These are phyloP conservation scores for Capronia coronata DNA, from an alignment of 2,329 filamentous ascomycete genomes.

Conservation along the genomic window DNA sequence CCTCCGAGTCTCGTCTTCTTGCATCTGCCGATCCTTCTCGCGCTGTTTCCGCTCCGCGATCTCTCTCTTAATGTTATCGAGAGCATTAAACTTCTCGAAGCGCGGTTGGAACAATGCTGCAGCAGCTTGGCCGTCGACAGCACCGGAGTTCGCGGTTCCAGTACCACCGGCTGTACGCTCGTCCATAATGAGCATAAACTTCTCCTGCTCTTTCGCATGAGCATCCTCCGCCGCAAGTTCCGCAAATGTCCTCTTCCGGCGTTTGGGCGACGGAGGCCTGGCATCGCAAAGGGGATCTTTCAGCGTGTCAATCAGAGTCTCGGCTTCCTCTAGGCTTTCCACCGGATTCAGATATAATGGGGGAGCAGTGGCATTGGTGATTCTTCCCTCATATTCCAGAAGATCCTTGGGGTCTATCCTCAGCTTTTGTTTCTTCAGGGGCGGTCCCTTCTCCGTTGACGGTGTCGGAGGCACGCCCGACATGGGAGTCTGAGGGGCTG, in stretches of 20 bases:
- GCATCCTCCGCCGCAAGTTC: slow-evolving; percentile 95
- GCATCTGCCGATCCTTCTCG: slow-evolving; percentile 43
- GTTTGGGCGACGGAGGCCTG: slow-evolving; percentile 74
- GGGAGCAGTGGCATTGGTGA: slow-evolving; percentile 66
- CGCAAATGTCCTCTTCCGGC: slow-evolving; percentile 84
- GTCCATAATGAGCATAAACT: slow-evolving; percentile 88
- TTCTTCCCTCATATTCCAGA: slow-evolving; percentile 66
- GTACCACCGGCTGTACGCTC: slow-evolving; percentile 61
- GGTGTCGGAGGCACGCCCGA: slow-evolving; percentile 56
- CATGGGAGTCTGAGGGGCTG: slow-evolving; percentile 60
- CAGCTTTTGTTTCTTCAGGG: slow-evolving; percentile 66
- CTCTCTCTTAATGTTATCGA: slow-evolving; percentile 74
- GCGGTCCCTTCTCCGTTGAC: slow-evolving; percentile 47
- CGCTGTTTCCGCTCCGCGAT: slow-evolving; percentile 61
- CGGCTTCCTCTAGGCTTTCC: slow-evolving; percentile 60
- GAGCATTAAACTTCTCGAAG: slow-evolving; percentile 86
- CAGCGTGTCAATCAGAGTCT: slow-evolving; percentile 63
- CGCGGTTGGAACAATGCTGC: slow-evolving; percentile 71
- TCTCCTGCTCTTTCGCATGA: slow-evolving; percentile 76
- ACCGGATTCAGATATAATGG: slow-evolving; percentile 74
- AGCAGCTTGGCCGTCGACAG: slow-evolving; percentile 66
- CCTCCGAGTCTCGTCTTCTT: slow-evolving; percentile 45
- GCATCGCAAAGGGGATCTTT: slow-evolving; percentile 71
- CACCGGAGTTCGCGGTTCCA: slow-evolving; percentile 54
- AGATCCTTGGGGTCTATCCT: slow-evolving; percentile 70